phyloP scores from a whole-genome alignment of 106 monocot species.

The Phalaenopsis equestris region DNA sequence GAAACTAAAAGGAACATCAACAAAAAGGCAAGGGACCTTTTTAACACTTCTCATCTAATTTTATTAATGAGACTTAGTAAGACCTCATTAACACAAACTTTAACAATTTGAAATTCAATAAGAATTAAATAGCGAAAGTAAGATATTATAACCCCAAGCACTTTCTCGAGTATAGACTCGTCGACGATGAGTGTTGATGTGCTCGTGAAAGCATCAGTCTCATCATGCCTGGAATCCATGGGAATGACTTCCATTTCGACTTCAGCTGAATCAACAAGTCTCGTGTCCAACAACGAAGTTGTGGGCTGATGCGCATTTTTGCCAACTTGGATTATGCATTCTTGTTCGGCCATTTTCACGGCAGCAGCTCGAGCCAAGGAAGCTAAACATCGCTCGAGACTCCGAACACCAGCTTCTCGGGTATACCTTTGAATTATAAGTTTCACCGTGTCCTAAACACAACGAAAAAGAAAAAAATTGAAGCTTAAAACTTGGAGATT shows the following conservation, averaged over 20 bases:
- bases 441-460: slow-evolving; percentile 57
- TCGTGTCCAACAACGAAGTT: slow-evolving; percentile 56
- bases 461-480: background rate
- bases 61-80: too few species aligned
- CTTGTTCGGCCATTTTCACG: slow-evolving; percentile 81
- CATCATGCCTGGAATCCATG: slow-evolving; percentile 54
- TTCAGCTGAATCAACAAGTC: slow-evolving; percentile 74
- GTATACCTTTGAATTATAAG: slow-evolving; percentile 87
- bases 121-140: background rate
- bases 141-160: slow-evolving; percentile 72
- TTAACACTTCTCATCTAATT: too few species aligned
- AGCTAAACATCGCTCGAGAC: slow-evolving; percentile 80
- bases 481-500: background rate
- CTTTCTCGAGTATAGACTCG: slow-evolving; percentile 90
- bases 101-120: background rate
- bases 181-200: slow-evolving; percentile 52
- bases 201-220: slow-evolving; percentile 47
- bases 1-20: too few species aligned
- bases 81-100: background rate
- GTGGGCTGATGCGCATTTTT: slow-evolving; percentile 58
- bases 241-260: slow-evolving; percentile 99
- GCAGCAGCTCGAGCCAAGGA: slow-evolving; percentile 91
- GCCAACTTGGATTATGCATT: slow-evolving; percentile 36
- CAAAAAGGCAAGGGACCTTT: too few species aligned
- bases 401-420: slow-evolving; percentile 94